A percentile compares a stretch with the other conserved stretches of the same genome.
phyloP scores from a whole-genome alignment of 352 stramenopile species.

The Globisporangium abappressorium region DNA sequence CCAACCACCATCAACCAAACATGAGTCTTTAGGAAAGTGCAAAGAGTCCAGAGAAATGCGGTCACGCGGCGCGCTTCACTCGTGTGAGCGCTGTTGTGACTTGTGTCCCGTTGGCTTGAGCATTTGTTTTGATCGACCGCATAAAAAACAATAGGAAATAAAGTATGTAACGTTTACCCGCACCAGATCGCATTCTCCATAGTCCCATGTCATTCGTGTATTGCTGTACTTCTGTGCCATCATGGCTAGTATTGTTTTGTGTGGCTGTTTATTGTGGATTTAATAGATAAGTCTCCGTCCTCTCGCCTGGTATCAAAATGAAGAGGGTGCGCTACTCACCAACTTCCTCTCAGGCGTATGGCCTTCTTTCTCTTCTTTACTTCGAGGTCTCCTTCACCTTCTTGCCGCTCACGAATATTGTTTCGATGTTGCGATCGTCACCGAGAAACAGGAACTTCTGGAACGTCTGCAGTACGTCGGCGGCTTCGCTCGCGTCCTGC shows the following conservation, averaged over 20 bases:
- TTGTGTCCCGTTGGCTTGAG: not conserved
- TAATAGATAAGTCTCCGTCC: slow-evolving; percentile 13
- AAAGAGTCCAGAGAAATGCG: not conserved
- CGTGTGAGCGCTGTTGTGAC: not conserved
- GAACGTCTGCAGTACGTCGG: slow-evolving; percentile 69
- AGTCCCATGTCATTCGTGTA: not conserved
- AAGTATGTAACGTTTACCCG: slow-evolving; percentile 34
- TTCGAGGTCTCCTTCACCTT: slow-evolving; percentile 38
- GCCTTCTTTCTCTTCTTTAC: slow-evolving; percentile 7
- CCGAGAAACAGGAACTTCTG: slow-evolving; percentile 91
- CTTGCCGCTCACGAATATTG: slow-evolving; percentile 79
- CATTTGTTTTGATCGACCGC: slow-evolving; percentile 7
- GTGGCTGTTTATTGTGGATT: slow-evolving; percentile 6
- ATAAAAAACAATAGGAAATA: slow-evolving; percentile 28
- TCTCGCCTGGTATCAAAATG: not conserved
- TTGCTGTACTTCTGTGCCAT: not conserved
- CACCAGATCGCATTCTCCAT: not conserved
- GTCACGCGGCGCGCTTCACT: not conserved
- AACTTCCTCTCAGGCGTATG: not conserved
- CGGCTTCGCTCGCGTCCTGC: slow-evolving; percentile 38
- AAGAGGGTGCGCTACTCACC: not conserved
- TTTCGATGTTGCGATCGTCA: slow-evolving; percentile 88
- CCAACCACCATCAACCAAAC: not conserved
- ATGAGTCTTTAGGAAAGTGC: slow-evolving; percentile 4
- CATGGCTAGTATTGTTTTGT: not conserved